Conservation (phyloP, 169 alveolate species). For the Cryptosporidium ubiquitum region DNA sequence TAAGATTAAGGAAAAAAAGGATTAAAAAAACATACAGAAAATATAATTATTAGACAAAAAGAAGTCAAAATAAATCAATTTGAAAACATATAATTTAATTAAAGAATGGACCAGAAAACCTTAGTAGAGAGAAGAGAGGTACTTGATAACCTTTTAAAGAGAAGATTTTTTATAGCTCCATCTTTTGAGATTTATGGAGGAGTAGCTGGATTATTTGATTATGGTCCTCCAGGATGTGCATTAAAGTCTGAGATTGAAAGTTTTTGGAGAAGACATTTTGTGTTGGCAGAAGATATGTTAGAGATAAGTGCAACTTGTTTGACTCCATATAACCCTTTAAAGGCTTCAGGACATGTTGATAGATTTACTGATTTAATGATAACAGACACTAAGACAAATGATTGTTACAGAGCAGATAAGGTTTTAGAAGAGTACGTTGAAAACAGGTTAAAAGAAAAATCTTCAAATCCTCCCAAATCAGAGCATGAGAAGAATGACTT, state of each 20-base stretch:
- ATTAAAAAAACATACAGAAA: too few species aligned
- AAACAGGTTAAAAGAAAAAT: conserved; percentile 41
- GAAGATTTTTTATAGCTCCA: conserved; percentile 92
- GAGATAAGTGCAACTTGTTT: conserved; percentile 91
- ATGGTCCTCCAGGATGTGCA: conserved; percentile 97
- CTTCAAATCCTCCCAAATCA: conserved; percentile 51
- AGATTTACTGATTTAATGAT: conserved; percentile 97
- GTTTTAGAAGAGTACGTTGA: conserved; percentile 78
- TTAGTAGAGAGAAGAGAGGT: conserved; percentile 18
- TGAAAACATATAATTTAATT: too few species aligned
- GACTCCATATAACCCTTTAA: conserved; percentile 93
- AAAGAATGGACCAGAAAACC: background rate
- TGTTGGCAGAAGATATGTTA: conserved; percentile 95
- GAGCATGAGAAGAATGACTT: conserved; percentile 83
- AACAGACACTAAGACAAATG: conserved; percentile 88
- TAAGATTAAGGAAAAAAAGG: background rate
- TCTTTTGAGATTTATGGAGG: conserved; percentile 97
- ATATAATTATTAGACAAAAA: too few species aligned
- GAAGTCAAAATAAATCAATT: background rate
- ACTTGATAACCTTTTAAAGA: conserved; percentile 90
- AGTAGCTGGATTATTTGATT: conserved; percentile 96
- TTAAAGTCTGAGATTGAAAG: conserved; percentile 92
- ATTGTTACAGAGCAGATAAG: conserved; percentile 91
- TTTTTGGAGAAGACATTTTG: conserved; percentile 96
- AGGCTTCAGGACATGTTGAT: conserved; percentile 97